Evolutionary conservation across 805 yeast genomes (phyloP), one percentile per base, ranked within the genome.

Genomic region (Danielia reshetovae): DNA sequence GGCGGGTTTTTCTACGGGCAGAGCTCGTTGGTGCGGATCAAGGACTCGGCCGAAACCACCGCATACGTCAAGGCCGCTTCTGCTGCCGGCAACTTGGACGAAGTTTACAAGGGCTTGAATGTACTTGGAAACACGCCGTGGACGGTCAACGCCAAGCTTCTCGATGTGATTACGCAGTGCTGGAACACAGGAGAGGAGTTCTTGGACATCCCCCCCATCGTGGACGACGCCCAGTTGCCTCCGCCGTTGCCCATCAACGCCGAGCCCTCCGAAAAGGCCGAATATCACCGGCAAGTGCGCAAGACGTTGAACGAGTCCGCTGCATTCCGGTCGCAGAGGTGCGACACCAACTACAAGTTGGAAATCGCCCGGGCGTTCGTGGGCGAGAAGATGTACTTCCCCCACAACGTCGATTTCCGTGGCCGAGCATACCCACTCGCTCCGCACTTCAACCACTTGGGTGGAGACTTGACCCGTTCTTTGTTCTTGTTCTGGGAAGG

Each of bases 361-460:
- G 98, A 93, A 59, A 87, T 93, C 54, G 97, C 98, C 0, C 74
- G 97, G 45, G 96, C 96, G 0, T 82, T 59, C 61, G 83, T 73
- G 38, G 94, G 94, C 16, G 93, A 84, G 60, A 63, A 61, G 44
- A 74, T 84, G 48, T 83, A 73, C 52, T 84, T 84, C 65, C 93
- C 94, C 7, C 90, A 85, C 53, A 82, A 82, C 43, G 62, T 84
- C 37, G 94, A 84, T 57, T 84, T 84, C 51, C 74, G 94, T 61
- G 94, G 94, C 6, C 74, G 94, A 58, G 87, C 90, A 2, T 84
- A 84, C 51, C 94, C 94, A 16, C 59, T 84, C 27, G 76, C 88
- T 2, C 88, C 90, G 16, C 84, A 82, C 57, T 80, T 84, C 52
- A 84, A 84, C 52, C 93, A 84, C 56, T 65, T 84, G 48, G 93